Conservation (phyloP, 2,329 filamentous ascomycete species). For the Trichoderma asperellum region DNA sequence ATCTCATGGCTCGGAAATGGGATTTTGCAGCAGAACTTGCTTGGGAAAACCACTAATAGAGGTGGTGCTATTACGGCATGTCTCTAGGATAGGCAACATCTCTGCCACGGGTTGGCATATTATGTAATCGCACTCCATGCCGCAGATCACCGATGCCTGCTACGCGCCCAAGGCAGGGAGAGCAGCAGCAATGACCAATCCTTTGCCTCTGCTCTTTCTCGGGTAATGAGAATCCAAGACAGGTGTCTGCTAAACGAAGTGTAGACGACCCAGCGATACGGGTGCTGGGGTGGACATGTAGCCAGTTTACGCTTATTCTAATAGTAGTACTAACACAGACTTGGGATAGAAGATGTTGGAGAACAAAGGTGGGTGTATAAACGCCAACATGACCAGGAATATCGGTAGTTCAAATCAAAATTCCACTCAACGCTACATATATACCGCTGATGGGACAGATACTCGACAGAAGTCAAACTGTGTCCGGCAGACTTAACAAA, state of each 20-base stretch:
- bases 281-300: too few species aligned
- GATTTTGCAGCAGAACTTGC: neutral
- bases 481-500: neutral
- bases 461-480: too few species aligned
- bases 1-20: conserved; percentile 2
- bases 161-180: neutral
- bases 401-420: too few species aligned
- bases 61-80: neutral
- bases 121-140: neutral
- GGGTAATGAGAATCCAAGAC: neutral
- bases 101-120: neutral
- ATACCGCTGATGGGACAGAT: too few species aligned
- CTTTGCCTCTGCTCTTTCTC: neutral
- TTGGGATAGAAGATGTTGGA: neutral
- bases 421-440: too few species aligned
- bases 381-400: too few species aligned
- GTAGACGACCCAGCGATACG: too few species aligned
- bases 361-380: too few species aligned
- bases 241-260: neutral
- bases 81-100: neutral
- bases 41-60: neutral
- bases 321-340: neutral
- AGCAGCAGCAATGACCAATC: neutral
- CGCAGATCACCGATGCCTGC: neutral
- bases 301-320: neutral